A percentile compares a stretch with the other conserved stretches of the same genome.
Conservation (phyloP, 1,284 basidiomycete species). For the Sutorius eximius region DNA sequence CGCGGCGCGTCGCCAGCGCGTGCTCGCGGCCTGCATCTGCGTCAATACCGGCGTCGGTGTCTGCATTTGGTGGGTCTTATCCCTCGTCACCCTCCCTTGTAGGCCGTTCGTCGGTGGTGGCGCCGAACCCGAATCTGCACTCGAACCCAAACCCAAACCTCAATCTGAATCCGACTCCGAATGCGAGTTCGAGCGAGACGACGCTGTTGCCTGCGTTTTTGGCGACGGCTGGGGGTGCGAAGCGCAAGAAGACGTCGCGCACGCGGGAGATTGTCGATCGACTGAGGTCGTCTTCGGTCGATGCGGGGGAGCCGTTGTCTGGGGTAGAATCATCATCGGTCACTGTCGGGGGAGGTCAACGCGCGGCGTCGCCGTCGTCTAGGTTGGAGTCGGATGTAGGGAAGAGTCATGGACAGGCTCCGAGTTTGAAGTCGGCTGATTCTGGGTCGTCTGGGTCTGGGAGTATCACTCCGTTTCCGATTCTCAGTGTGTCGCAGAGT, state of each 20-base stretch:
- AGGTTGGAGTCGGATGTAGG: constrained; percentile 6
- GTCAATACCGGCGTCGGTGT: constrained; percentile 7
- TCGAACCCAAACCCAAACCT: too few relatives aligned
- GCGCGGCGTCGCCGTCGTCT: constrained; percentile 6
- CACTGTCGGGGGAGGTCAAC: neutral
- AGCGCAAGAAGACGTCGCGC: constrained; percentile 29
- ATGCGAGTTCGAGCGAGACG: neutral
- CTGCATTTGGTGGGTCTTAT: constrained; percentile 11
- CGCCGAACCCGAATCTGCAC: constrained; percentile 1
- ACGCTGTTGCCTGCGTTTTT: constrained; percentile 27
- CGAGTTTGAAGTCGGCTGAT: neutral
- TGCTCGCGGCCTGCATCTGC: constrained; percentile 11
- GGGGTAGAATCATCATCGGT: constrained; percentile 7
- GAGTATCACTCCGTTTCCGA: constrained; percentile 25
- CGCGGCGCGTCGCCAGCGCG: neutral
- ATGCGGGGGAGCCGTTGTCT: constrained; percentile 11
- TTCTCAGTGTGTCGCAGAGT: constrained; percentile 18
- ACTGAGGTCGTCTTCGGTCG: constrained; percentile 27
- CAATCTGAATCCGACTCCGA: too few relatives aligned
- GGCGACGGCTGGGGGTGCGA: constrained; percentile 14
- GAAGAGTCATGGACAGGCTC: neutral
- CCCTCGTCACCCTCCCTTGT: constrained; percentile 13
- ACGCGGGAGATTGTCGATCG: constrained; percentile 33
- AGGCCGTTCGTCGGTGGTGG: neutral
- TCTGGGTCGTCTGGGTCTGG: neutral